phyloP scores from a whole-genome alignment of 2,329 filamentous ascomycete genomes.

The Furcasterigmium furcatum region DNA sequence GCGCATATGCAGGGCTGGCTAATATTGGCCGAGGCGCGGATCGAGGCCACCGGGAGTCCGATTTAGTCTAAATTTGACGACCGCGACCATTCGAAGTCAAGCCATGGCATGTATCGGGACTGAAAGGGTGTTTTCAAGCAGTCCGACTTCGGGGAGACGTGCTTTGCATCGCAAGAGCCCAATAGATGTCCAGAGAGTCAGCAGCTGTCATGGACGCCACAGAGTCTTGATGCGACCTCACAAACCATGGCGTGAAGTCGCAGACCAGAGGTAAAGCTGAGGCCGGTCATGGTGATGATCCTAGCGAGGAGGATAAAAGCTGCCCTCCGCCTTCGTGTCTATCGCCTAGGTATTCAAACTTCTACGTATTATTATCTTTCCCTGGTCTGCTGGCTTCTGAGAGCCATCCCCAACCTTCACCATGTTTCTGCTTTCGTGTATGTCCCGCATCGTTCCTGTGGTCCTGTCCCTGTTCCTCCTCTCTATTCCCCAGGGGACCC shows the following conservation, averaged over 20 bases:
- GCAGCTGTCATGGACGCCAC: too few relatives aligned
- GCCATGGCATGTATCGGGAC: neutral
- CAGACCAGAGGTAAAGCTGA: neutral
- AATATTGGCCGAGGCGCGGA: neutral
- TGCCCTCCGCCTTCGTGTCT: neutral
- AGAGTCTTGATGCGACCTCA: too few relatives aligned
- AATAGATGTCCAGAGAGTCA: too few relatives aligned
- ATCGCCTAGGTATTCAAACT: neutral
- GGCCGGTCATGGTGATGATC: neutral
- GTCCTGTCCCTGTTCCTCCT: neutral
- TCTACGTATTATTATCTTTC: neutral
- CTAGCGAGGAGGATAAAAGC: neutral
- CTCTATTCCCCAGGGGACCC: neutral
- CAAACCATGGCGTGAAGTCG: too few relatives aligned
- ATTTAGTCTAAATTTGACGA: neutral
- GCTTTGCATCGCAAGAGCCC: too few relatives aligned
- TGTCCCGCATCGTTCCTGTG: neutral
- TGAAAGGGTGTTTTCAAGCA: neutral
- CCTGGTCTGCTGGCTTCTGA: neutral
- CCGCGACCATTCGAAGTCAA: neutral
- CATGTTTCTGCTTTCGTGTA: too few relatives aligned
- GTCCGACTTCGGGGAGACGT: neutral
- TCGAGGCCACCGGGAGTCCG: neutral
- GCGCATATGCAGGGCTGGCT: neutral
- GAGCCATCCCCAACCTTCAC: too few relatives aligned